Evolutionary conservation across 2,329 filamentous ascomycete genomes (phyloP).

Genomic region (Epichloe aotearoae): DNA sequence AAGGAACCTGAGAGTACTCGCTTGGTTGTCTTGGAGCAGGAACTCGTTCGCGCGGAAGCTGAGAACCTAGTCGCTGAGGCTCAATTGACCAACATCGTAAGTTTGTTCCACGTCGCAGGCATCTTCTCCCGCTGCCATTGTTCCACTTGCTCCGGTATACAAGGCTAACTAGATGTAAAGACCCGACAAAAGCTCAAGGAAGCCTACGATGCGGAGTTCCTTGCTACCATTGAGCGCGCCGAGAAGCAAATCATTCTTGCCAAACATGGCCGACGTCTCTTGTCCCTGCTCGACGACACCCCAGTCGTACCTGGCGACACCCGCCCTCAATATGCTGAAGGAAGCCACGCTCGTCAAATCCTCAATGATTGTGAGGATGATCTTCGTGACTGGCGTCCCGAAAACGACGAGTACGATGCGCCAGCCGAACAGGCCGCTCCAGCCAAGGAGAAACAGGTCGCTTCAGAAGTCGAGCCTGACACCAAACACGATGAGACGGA

Average conservation of each 20-base stretch:
- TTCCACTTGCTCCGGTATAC: neutral
- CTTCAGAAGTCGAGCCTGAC: conserved; percentile 3
- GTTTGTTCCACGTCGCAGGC: conserved; percentile 19
- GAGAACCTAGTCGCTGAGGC: conserved; percentile 94
- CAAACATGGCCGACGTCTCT: conserved; percentile 72
- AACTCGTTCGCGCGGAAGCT: conserved; percentile 88
- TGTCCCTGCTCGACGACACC: conserved; percentile 78
- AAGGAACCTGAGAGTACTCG: conserved; percentile 80
- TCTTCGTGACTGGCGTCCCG: conserved; percentile 58
- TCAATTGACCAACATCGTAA: conserved; percentile 84
- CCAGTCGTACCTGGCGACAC: conserved; percentile 79
- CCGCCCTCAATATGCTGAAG: conserved; percentile 53
- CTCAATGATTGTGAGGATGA: conserved; percentile 89
- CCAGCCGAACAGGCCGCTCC: conserved; percentile 12
- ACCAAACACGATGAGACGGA: neutral
- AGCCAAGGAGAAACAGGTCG: conserved; percentile 13
- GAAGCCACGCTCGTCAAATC: conserved; percentile 61
- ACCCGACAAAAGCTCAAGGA: conserved; percentile 95
- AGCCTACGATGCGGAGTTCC: conserved; percentile 78
- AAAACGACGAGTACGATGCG: conserved; percentile 21
- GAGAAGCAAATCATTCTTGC: conserved; percentile 96
- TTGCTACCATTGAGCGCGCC: conserved; percentile 84
- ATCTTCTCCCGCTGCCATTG: neutral
- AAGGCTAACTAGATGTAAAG: conserved; percentile 56
- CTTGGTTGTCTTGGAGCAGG: conserved; percentile 80